These are phyloP conservation scores for Plasmodium gonderi DNA, from an alignment of 169 alveolate species.

Conservation along the genomic window DNA sequence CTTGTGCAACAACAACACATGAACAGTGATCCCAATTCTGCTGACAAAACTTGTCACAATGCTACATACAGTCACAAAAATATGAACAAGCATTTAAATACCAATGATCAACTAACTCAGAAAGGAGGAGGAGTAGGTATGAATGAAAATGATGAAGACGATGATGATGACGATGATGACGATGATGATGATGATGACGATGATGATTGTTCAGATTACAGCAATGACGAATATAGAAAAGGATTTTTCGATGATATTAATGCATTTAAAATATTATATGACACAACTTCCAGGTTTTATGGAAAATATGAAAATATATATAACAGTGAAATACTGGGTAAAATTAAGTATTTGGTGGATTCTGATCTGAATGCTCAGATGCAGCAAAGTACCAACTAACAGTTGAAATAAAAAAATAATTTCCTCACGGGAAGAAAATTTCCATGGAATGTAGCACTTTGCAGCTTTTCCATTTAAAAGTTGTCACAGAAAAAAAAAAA, in stretches of 20 bases:
- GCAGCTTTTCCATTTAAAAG: too few relatives aligned
- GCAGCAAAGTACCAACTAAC: conserved; percentile 6
- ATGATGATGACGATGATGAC: conserved; percentile 61
- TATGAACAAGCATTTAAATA: background rate
- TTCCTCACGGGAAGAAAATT: background rate
- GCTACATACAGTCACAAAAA: background rate
- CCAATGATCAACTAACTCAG: background rate
- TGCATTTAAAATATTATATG: conserved; percentile 44
- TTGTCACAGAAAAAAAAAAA: background rate
- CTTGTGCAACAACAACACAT: background rate
- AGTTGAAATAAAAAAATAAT: too few relatives aligned
- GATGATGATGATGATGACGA: conserved; percentile 37
- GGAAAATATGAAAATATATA: conserved; percentile 33
- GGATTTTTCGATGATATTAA: conserved; percentile 69
- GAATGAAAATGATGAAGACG: conserved; percentile 27
- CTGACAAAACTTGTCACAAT: background rate
- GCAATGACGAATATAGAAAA: conserved; percentile 61
- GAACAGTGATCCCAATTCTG: background rate
- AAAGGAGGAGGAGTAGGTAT: background rate
- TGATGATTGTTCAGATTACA: conserved; percentile 63
- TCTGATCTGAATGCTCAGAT: conserved; percentile 39
- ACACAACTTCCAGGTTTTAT: conserved; percentile 33
- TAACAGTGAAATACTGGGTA: conserved; percentile 18
- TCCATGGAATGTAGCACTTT: background rate
- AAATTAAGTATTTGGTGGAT: conserved; percentile 57